phyloP scores from a whole-genome alignment of 2,329 filamentous ascomycete genomes.

The Penicillium sp. region DNA sequence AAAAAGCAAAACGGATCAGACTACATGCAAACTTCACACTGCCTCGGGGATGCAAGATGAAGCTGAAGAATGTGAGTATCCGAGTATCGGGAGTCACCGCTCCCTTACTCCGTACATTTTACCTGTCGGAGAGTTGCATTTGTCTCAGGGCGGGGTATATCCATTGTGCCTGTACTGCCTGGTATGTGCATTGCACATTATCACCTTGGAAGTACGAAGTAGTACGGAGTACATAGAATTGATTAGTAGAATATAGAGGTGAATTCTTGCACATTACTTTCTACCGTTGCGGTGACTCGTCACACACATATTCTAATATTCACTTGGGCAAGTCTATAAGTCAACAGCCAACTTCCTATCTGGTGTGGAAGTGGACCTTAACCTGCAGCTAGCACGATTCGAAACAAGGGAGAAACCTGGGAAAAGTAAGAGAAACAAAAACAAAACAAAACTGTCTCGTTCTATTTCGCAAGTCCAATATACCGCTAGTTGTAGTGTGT shows the following conservation, averaged over 20 bases:
- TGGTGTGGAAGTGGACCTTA: slow-evolving; percentile 2
- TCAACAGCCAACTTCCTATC: slow-evolving; percentile 7
- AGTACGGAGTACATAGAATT: background rate
- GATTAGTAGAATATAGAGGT: background rate
- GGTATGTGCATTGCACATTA: slow-evolving; percentile 11
- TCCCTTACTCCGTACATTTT: background rate
- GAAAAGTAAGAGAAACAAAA: slow-evolving; percentile 1
- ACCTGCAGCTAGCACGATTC: slow-evolving; percentile 2
- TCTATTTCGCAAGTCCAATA: no score
- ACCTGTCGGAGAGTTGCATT: slow-evolving; percentile 3
- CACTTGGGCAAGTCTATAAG: background rate
- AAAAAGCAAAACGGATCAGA: background rate
- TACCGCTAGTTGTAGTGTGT: background rate
- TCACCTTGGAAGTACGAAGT: background rate
- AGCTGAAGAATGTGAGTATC: slow-evolving; percentile 11
- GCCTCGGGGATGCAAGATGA: slow-evolving; percentile 6
- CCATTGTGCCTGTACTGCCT: background rate
- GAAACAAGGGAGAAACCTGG: slow-evolving; percentile 1
- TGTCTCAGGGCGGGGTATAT: slow-evolving; percentile 10
- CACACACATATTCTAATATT: background rate
- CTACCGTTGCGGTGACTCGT: background rate
- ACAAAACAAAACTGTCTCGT: no score
- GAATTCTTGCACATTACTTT: background rate
- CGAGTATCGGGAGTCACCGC: slow-evolving; percentile 1
- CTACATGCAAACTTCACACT: background rate